Evolutionary conservation across 148 eudicot species (phyloP), one percentile per base, ranked within the genome.

Genomic region (Amaranthus cruentus): DNA sequence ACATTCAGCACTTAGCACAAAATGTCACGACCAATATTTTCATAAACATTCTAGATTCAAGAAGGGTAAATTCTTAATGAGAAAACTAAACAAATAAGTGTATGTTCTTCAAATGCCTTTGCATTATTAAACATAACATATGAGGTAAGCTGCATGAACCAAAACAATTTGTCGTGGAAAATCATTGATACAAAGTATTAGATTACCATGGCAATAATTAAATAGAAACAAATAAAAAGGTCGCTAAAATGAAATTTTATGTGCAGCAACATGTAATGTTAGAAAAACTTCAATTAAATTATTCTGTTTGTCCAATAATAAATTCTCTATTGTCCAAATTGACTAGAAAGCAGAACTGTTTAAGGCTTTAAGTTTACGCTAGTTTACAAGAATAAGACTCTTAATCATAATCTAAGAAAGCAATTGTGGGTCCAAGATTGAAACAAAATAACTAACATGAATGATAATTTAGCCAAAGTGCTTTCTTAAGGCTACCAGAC

Each of bases 401-500:
- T 7, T 5, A 66, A 71, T 42, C 55, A 70, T 66, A 58, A 78
- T 76, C 75, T 59, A 75, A 47, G 70, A 68, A 70, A 73, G 67
- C 50, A 70, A 57, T 68, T 64, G 53, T 77, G 72, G 82, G 85
- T 56, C 78, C 71, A 70, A 69, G 79, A 75, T 65, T 46, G 28
- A 63, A 79, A 68, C 73, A 71, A 67, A 28, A 53, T 62, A 66
- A 80, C 84, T 69, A 76, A 69, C 76, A 73, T 71, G 55, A 76
- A 70, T 68, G 73, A 73, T 68, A 80, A 66, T 78, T 78, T 58
- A 66, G 78, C 86, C 59, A 73, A 85, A 76, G 59, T 58, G 69
- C 84, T 77, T 79, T 84, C 51, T 52, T 71, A 78, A 80, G 81
- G 80, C 76, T 76, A 81, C 57, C 81, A 81, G 70, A 76, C 68